phyloP scores from a whole-genome alignment of 202 grass and related monocot genomes.

The Alloteropsis angusta region DNA sequence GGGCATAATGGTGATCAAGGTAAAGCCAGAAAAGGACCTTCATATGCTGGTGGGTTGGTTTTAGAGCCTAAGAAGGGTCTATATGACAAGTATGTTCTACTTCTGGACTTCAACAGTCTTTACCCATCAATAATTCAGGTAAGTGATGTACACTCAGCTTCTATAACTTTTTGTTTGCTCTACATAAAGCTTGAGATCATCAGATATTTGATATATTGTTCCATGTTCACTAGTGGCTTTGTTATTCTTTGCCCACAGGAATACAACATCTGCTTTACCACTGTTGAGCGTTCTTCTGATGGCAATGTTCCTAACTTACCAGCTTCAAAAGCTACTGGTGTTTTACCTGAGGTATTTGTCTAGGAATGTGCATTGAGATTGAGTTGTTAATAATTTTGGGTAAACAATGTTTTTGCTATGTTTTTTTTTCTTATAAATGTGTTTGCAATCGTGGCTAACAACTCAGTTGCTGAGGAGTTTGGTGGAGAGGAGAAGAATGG shows the following conservation, averaged over 20 bases:
- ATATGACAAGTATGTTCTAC: conserved; percentile 94
- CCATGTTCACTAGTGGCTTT: conserved; percentile 26
- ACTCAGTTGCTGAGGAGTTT: conserved; percentile 72
- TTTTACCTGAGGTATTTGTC: conserved; percentile 86
- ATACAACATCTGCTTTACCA: conserved; percentile 98
- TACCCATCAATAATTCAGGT: conserved; percentile 99
- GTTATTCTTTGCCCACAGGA: conserved; percentile 47
- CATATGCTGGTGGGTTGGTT: conserved; percentile 93
- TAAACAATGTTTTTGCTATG: not conserved
- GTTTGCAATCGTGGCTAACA: conserved; percentile 13
- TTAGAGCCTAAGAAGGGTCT: conserved; percentile 97
- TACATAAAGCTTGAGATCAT: not conserved
- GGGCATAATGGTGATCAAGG: conserved; percentile 47
- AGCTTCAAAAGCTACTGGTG: conserved; percentile 74
- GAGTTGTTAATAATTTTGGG: conserved; percentile 5
- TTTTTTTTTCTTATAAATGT: not conserved
- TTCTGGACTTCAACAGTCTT: conserved; percentile 97
- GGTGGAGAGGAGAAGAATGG: conserved; percentile 93
- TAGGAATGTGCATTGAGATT: conserved; percentile 15
- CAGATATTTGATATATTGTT: not conserved
- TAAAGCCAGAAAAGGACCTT: conserved; percentile 81
- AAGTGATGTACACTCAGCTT: conserved; percentile 5
- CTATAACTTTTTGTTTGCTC: conserved; percentile 8
- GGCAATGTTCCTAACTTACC: conserved; percentile 62
- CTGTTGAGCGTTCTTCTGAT: conserved; percentile 75